These are phyloP conservation scores for Paecilomyces sp. DNA, from an alignment of 2,329 filamentous ascomycete species.

Conservation along the genomic window DNA sequence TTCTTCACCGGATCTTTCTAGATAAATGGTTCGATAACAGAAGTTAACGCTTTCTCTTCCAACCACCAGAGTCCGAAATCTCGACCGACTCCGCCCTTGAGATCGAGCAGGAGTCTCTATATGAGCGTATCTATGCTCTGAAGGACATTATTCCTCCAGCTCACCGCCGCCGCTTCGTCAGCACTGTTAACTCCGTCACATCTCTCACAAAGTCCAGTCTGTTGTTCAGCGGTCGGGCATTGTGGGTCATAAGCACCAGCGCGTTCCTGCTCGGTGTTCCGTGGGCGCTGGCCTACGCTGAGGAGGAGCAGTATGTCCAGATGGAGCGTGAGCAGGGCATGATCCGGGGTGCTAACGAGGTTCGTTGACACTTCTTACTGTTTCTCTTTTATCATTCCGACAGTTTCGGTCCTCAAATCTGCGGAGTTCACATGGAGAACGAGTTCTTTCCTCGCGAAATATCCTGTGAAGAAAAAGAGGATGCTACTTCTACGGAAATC, in stretches of 20 bases:
- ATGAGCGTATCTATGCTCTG: constrained; percentile 64
- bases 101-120: constrained; percentile 52
- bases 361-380: constrained; percentile 28
- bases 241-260: constrained; percentile 87
- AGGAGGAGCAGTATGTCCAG: constrained; percentile 94
- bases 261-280: constrained; percentile 86
- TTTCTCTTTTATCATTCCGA: neutral
- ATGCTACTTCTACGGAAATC: neutral
- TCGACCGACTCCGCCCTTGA: constrained; percentile 67
- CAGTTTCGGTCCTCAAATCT: neutral
- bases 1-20: neutral
- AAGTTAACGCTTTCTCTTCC: neutral
- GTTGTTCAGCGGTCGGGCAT: constrained; percentile 69
- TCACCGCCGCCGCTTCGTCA: constrained; percentile 61
- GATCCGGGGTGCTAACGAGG: constrained; percentile 84
- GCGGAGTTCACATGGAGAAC: neutral
- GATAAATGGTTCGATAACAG: neutral
- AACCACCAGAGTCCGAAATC: constrained; percentile 64
- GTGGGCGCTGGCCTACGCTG: constrained; percentile 83
- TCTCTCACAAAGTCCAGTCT: constrained; percentile 39
- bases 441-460: neutral
- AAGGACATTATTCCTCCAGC: constrained; percentile 70
- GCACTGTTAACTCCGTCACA: constrained; percentile 44
- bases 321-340: constrained; percentile 98
- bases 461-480: neutral